Base-by-base conservation (phyloP, 2,329 filamentous ascomycete genomes). In the Claviceps sp. region DNA sequence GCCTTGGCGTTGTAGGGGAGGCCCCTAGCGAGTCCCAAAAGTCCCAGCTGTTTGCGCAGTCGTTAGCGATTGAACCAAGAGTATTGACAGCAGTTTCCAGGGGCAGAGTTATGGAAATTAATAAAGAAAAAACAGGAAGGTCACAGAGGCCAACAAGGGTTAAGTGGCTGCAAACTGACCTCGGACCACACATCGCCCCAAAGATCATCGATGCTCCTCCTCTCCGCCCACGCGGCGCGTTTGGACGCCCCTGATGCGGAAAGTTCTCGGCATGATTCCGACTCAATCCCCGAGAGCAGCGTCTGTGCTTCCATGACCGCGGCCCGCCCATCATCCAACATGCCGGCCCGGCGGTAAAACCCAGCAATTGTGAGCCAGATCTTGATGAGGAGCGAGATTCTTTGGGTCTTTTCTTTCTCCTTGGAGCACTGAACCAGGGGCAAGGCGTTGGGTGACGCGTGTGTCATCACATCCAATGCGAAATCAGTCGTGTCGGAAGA, bases 311-410 rank as follows among this genome's bases (percentile, higher is more conserved):
- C 93, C 11, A 81, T 76, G 29, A 90, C 79, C 6, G 91, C 88
- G 50, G 83, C 86, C 58, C 79, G 80, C 13, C 86, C 82, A 64
- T 97, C 91, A 20, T 90, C 84, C 51, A 81, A 80, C 71, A 94
- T 81, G 8, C 78, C 79, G 7, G 91, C 88, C 50, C 88, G 80
- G 29, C 88, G 80, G 63, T 97, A 98, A 57, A 97, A 83, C 0
- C 85, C 85, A 2, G 88, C 85, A 55, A 96, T 88, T 63, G 93
- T 85, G 8, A 96, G 74, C 93, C 93, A 98, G 36, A 96, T 82
- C 57, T 84, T 85, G 20, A 89, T 72, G 16, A 98, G 64, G 11
- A 81, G 71, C 6, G 70, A 69, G 36, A 67, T 71, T 45, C 77
- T 72, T 50, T 75, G 74, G 34, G 70, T 68, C 56, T 68, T 71